phyloP scores from a whole-genome alignment of 2,329 filamentous ascomycete genomes.

The Ceratocystis cacaofunesta region DNA sequence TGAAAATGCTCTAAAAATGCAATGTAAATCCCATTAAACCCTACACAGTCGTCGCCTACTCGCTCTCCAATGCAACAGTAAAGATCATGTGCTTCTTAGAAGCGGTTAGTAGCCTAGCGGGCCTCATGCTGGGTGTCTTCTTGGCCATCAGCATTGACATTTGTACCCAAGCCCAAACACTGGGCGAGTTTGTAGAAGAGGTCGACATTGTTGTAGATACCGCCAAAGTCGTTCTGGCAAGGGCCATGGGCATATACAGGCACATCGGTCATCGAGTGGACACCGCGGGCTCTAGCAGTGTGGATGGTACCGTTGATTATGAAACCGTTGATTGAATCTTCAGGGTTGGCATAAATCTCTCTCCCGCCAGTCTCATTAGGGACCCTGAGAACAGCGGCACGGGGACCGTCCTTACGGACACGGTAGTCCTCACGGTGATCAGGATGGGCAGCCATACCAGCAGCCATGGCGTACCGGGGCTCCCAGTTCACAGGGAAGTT shows the following conservation, averaged over 20 bases:
- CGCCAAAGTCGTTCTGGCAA: slow-evolving; percentile 62
- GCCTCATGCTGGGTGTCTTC: slow-evolving; percentile 3
- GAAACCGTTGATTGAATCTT: slow-evolving; percentile 52
- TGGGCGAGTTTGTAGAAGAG: slow-evolving; percentile 60
- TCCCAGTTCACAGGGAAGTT: slow-evolving; percentile 78
- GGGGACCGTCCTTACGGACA: slow-evolving; percentile 51
- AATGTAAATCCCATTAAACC: background rate
- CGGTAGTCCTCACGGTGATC: slow-evolving; percentile 65
- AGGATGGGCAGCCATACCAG: slow-evolving; percentile 55
- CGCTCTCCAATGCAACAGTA: background rate
- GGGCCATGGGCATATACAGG: slow-evolving; percentile 66
- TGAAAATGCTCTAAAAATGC: no score
- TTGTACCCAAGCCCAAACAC: slow-evolving; percentile 42
- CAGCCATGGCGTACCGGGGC: slow-evolving; percentile 65
- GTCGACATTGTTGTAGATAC: slow-evolving; percentile 55
- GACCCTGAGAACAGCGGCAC: slow-evolving; percentile 43
- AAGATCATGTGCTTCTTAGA: background rate
- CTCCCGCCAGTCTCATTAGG: slow-evolving; percentile 28
- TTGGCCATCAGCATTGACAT: slow-evolving; percentile 5
- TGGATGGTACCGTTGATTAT: slow-evolving; percentile 63
- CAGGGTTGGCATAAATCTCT: slow-evolving; percentile 47
- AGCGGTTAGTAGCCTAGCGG: slow-evolving; percentile 10
- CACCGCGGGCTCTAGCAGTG: slow-evolving; percentile 47
- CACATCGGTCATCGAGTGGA: slow-evolving; percentile 65
- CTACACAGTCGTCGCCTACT: background rate